Evolutionary conservation across 2,329 filamentous ascomycete genomes (phyloP).

Genomic region (Hypoxylon sp.): DNA sequence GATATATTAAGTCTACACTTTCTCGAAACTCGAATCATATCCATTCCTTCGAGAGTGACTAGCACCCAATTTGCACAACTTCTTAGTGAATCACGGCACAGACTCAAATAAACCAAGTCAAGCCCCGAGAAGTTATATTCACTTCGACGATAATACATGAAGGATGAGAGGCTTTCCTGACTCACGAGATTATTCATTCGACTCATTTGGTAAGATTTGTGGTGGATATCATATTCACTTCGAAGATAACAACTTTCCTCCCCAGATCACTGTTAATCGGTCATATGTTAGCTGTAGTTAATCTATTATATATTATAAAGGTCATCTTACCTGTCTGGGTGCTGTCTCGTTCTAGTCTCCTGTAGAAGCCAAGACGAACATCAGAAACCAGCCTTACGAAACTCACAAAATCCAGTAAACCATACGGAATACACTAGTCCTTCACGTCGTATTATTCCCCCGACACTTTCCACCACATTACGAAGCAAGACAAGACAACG

Average conservation of each 20-base stretch:
- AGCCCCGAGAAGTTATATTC: background rate
- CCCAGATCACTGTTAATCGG: no score
- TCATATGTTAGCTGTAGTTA: no score
- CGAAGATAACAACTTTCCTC: no score
- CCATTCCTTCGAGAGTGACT: background rate
- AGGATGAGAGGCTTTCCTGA: background rate
- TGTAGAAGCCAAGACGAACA: background rate
- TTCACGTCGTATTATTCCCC: background rate
- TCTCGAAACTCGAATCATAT: background rate
- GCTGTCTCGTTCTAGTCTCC: background rate
- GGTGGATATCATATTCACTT: background rate
- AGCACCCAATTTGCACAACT: background rate
- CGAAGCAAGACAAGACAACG: background rate
- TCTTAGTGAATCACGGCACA: background rate
- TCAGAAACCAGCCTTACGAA: background rate
- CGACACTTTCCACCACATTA: background rate
- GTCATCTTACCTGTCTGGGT: no score
- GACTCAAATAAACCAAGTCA: background rate
- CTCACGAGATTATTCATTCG: background rate
- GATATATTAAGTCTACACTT: no score
- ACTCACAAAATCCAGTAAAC: no score
- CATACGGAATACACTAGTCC: background rate
- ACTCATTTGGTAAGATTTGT: background rate
- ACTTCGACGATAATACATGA: background rate
- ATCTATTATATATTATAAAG: background rate